phyloP scores from a whole-genome alignment of 2,329 filamentous ascomycete genomes.

The Clonostachys rosea region DNA sequence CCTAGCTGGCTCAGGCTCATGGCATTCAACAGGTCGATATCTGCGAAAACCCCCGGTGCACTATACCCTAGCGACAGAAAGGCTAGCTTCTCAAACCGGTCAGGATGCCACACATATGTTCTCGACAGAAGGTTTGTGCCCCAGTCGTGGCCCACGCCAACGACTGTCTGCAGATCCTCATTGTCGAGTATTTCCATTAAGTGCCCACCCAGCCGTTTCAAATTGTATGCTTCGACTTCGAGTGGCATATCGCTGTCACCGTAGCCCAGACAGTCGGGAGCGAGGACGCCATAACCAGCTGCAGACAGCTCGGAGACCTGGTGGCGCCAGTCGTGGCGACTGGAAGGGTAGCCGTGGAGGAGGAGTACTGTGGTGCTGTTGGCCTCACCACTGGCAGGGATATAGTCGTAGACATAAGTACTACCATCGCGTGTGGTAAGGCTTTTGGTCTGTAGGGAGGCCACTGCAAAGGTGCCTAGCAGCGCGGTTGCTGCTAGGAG shows the following conservation, averaged over 20 bases:
- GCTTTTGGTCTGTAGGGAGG: background rate
- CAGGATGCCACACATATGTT: constrained; percentile 17
- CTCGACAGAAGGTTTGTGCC: constrained; percentile 16
- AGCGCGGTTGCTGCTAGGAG: background rate
- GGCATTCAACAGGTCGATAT: background rate
- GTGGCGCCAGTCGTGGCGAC: constrained; percentile 11
- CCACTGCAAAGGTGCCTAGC: background rate
- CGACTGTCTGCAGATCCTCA: constrained; percentile 23
- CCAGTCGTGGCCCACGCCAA: constrained; percentile 42
- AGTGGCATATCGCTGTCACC: constrained; percentile 15
- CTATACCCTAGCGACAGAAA: background rate
- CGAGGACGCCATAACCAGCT: constrained; percentile 17
- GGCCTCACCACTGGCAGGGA: background rate
- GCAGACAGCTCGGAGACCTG: constrained; percentile 13
- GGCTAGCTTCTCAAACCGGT: constrained; percentile 4
- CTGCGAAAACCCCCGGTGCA: background rate
- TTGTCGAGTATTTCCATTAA: constrained; percentile 16
- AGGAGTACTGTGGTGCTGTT: constrained; percentile 1
- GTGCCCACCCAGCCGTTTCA: constrained; percentile 14
- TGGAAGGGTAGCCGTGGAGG: constrained; percentile 3
- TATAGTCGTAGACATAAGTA: background rate
- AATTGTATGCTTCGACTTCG: constrained; percentile 12
- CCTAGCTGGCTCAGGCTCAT: background rate
- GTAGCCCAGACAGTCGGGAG: constrained; percentile 20
- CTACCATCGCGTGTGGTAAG: background rate